Evolutionary conservation across 176 grass and related monocot species (phyloP).

Genomic region (Melocanna baccifera): DNA sequence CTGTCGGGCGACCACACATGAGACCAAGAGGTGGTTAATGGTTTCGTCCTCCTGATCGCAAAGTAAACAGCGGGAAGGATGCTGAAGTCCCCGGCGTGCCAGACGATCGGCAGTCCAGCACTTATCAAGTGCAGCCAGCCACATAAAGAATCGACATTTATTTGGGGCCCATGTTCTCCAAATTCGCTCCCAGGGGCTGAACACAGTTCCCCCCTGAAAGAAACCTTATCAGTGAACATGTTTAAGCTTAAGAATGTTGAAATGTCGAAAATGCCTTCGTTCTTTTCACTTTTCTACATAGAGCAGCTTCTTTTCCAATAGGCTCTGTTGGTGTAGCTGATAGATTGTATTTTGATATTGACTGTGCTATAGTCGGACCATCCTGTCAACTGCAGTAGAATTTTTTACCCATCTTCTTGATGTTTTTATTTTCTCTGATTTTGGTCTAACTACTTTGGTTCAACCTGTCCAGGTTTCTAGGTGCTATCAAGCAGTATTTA

Average conservation of each 20-base stretch:
- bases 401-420: constrained; percentile 3
- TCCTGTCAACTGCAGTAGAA: background rate
- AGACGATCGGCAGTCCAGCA: too few species aligned
- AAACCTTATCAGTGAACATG: background rate
- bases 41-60: too few species aligned
- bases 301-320: constrained; percentile 18
- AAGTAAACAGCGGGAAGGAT: too few species aligned
- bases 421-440: constrained; percentile 20
- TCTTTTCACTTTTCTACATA: constrained; percentile 12
- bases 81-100: too few species aligned
- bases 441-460: constrained; percentile 43
- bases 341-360: constrained; percentile 12
- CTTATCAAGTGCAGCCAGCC: too few species aligned
- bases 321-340: background rate
- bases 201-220: too few species aligned
- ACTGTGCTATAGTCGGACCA: background rate
- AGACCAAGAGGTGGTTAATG: too few species aligned
- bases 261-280: too few species aligned
- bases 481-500: constrained; percentile 97
- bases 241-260: background rate
- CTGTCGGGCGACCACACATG: too few species aligned
- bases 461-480: constrained; percentile 82
- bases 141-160: too few species aligned
- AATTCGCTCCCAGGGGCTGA: too few species aligned
- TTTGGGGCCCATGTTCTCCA: too few species aligned